A percentile compares a stretch with the other conserved stretches of the same genome.
Conservation (phyloP, 192 early-diverging fungal species). For the Entomortierella lignicola region DNA sequence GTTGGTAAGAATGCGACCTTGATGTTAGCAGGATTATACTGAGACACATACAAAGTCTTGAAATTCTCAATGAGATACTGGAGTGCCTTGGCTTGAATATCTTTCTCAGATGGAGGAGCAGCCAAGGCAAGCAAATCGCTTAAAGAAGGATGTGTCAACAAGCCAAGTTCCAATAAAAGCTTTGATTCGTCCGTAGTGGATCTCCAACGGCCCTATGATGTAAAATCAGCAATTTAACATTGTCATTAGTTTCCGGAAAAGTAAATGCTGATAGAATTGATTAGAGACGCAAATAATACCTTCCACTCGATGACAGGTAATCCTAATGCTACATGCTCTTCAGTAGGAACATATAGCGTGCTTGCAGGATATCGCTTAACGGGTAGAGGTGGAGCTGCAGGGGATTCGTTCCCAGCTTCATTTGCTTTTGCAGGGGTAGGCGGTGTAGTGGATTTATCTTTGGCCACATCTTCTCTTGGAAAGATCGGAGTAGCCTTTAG, state of each 20-base stretch:
- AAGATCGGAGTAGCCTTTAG: conserved; percentile 76
- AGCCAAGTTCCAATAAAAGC: conserved; percentile 62
- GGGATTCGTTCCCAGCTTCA: conserved; percentile 5
- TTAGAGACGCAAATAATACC: conserved; percentile 14
- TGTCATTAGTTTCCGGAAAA: neutral
- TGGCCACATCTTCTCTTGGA: conserved; percentile 62
- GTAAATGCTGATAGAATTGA: neutral
- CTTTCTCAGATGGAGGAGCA: conserved; percentile 22
- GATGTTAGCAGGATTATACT: conserved; percentile 63
- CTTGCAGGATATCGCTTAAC: conserved; percentile 65
- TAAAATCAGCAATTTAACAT: neutral
- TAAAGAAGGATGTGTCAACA: conserved; percentile 57
- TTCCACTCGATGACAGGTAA: conserved; percentile 80
- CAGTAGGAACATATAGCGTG: conserved; percentile 76
- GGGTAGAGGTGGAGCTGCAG: conserved; percentile 19
- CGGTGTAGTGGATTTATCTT: conserved; percentile 7
- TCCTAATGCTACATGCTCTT: conserved; percentile 65
- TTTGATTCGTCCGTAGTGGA: conserved; percentile 45
- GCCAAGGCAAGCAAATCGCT: conserved; percentile 55
- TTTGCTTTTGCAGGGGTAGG: conserved; percentile 19
- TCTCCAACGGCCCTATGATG: conserved; percentile 31
- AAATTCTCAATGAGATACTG: conserved; percentile 79
- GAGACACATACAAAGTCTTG: conserved; percentile 61
- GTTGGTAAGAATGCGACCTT: conserved; percentile 73
- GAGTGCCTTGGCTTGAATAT: conserved; percentile 64